Base-by-base conservation (phyloP, 1,284 basidiomycete species). In the Ganoderma meredithae region DNA sequence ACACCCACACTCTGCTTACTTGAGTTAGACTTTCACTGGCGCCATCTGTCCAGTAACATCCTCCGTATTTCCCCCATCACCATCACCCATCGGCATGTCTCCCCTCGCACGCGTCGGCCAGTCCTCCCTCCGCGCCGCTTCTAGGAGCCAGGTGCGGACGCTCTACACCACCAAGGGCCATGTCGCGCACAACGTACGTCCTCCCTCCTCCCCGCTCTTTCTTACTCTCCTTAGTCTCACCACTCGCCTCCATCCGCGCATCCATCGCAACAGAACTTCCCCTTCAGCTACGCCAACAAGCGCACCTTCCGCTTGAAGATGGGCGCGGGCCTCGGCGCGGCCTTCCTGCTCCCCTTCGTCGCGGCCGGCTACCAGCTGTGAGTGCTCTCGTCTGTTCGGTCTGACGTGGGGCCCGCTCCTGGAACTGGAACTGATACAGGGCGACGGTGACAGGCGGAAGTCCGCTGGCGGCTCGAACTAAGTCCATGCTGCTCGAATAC, bases 311-410 rank as follows among this genome's bases (percentile, higher is more conserved):
- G 72, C 2, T 52, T 72, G 39, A 77, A 77, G 70, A 74, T 73
- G 66, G 53, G 63, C 39, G 64, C 63, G 15, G 71, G 74, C 58
- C 58, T 71, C 49, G 60, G 58, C 31, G 71, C 71, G 19, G 69
- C 74, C 31, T 77, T 79, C 73, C 63, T 71, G 17, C 64, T 79
- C 27, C 78, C 78, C 4, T 78, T 79, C 71, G 71, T 76, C 64
- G 78, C 78, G 10, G 71, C 61, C 10, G 65, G 49, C 27, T 77
- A 73, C 63, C 77, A 79, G 66, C 66, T 79, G 78, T 79, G 68
- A 70, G 77, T 75, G 22, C 33, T 60, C 39, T 62, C 31, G 31
- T 31, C 19, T 56, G 19, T 66, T 13, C 61, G 13, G n/a, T 31
- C 10, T 39, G 47, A 9, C 27, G 4, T 39, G 44, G 63, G 63